Evolutionary conservation across 257 asterid species (phyloP).

Genomic region (Gardenia jasminoides): DNA sequence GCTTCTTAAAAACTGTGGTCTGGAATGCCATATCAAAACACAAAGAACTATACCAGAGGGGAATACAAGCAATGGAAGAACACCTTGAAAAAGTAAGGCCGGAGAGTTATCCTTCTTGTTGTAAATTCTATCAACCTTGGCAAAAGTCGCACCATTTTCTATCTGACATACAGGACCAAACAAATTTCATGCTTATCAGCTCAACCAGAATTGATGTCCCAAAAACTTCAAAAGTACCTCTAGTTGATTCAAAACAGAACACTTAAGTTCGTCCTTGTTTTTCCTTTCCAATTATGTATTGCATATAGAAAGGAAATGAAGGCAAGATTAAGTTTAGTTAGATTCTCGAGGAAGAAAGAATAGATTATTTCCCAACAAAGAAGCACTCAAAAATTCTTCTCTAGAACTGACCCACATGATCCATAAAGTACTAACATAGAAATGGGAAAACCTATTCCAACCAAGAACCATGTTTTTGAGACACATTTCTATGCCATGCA

Average conservation of each 20-base stretch:
- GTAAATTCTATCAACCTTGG: slow-evolving; percentile 67
- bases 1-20: slow-evolving; percentile 17
- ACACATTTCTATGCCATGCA: no score
- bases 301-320: not conserved
- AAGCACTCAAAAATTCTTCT: not conserved
- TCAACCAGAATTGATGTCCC: not conserved
- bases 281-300: not conserved
- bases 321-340: not conserved
- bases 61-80: slow-evolving; percentile 15
- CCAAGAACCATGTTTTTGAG: not conserved
- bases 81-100: slow-evolving; percentile 84
- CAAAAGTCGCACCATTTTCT: slow-evolving; percentile 74
- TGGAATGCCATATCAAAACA: not conserved
- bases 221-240: not conserved
- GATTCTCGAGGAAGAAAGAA: not conserved
- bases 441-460: not conserved
- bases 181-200: not conserved
- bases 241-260: not conserved
- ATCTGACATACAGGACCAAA: slow-evolving; percentile 41
- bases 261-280: not conserved
- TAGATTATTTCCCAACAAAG: not conserved
- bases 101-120: slow-evolving; percentile 82
- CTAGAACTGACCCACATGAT: not conserved
- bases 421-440: not conserved
- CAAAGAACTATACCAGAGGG: slow-evolving; percentile 11